These are phyloP conservation scores for Cochlearia excelsa DNA, from an alignment of 345 rosid genomes.

Conservation along the genomic window DNA sequence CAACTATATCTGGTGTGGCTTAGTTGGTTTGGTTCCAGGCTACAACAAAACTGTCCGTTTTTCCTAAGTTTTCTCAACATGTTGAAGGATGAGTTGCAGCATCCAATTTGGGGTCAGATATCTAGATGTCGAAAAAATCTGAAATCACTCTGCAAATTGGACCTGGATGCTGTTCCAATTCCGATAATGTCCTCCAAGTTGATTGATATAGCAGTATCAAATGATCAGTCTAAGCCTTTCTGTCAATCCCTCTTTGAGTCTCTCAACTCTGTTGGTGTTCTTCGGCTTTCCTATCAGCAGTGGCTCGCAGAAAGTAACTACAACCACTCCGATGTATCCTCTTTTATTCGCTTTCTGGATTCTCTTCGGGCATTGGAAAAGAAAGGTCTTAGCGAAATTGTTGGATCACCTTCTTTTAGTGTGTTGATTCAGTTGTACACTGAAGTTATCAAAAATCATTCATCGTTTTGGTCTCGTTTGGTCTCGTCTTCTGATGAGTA, in stretches of 20 bases:
- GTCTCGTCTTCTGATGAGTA: slow-evolving; percentile 46
- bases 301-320: slow-evolving; percentile 62
- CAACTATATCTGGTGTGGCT: slow-evolving; percentile 65
- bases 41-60: slow-evolving; percentile 43
- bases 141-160: slow-evolving; percentile 36
- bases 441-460: slow-evolving; percentile 61
- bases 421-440: slow-evolving; percentile 47
- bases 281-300: slow-evolving; percentile 64
- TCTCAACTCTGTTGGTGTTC: slow-evolving; percentile 51
- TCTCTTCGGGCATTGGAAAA: slow-evolving; percentile 61
- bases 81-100: slow-evolving; percentile 53
- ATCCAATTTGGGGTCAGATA: slow-evolving; percentile 72
- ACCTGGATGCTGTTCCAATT: slow-evolving; percentile 45
- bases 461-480: slow-evolving; percentile 62
- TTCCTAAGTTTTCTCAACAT: slow-evolving; percentile 44
- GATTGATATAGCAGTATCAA: slow-evolving; percentile 45
- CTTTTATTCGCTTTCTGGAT: slow-evolving; percentile 46
- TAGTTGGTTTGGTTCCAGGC: slow-evolving; percentile 59
- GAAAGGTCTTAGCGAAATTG: slow-evolving; percentile 48
- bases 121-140: slow-evolving; percentile 44
- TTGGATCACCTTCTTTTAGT: slow-evolving; percentile 49
- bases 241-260: slow-evolving; percentile 46
- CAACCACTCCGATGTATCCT: slow-evolving; percentile 37
- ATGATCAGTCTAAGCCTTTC: slow-evolving; percentile 33
- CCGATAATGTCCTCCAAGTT: slow-evolving; percentile 65